phyloP scores from a whole-genome alignment of 441 rosid genomes.

The Gossypium aridum region DNA sequence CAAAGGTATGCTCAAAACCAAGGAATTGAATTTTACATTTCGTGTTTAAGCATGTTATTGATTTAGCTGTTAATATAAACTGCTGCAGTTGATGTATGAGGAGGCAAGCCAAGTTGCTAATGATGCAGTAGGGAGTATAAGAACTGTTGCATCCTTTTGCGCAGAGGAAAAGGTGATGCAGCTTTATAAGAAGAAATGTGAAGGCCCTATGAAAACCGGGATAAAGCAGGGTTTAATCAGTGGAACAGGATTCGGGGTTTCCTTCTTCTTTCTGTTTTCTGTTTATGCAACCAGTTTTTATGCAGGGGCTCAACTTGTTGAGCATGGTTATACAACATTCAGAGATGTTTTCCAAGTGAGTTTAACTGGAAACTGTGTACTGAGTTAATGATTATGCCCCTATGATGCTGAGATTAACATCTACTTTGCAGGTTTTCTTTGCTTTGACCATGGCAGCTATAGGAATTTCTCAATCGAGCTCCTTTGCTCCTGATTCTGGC shows the following conservation, averaged over 20 bases:
- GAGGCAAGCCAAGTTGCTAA: constrained; percentile 54
- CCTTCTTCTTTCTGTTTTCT: constrained; percentile 34
- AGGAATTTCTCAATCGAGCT: constrained; percentile 40
- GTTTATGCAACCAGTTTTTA: constrained; percentile 44
- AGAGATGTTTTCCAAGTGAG: constrained; percentile 37
- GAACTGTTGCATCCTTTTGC: constrained; percentile 54
- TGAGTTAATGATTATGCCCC: background rate
- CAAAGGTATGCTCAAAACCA: constrained; percentile 30
- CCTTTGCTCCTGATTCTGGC: constrained; percentile 40
- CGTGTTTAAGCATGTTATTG: background rate
- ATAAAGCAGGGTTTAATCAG: constrained; percentile 43
- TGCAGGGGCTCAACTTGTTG: constrained; percentile 40
- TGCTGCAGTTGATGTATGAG: constrained; percentile 45
- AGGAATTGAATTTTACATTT: background rate
- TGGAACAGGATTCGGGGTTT: constrained; percentile 39
- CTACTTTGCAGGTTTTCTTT: constrained; percentile 40
- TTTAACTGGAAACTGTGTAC: background rate
- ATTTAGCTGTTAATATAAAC: constrained; percentile 1
- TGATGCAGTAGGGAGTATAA: constrained; percentile 52
- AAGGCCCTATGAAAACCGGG: constrained; percentile 42
- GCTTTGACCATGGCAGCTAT: constrained; percentile 40
- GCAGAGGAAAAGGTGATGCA: constrained; percentile 53
- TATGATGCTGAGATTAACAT: background rate
- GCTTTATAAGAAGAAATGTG: constrained; percentile 40
- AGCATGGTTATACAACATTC: constrained; percentile 29